Percentiles rank a stretch among this genome's conserved stretches.
phyloP scores from a whole-genome alignment of 2,329 filamentous ascomycete species.

The Trichophyton schoenleinii region DNA sequence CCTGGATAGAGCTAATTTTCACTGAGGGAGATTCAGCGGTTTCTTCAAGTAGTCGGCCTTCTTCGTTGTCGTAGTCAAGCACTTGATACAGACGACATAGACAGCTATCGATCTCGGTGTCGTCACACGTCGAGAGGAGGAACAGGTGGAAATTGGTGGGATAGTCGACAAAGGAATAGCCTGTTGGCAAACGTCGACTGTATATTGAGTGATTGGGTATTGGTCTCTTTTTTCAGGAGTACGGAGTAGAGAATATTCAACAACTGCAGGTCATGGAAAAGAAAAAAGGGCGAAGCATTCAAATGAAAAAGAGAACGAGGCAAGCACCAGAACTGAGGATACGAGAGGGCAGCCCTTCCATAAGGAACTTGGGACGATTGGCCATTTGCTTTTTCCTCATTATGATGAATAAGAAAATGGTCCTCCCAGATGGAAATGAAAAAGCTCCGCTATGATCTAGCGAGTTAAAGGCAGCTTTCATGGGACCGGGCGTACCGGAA shows the following conservation, averaged over 20 bases:
- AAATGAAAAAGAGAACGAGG: background rate
- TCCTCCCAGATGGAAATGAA: slow-evolving; percentile 1
- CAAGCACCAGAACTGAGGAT: slow-evolving; percentile 2
- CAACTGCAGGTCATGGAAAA: slow-evolving; percentile 4
- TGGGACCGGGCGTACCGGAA: slow-evolving; percentile 6
- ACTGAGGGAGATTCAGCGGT: background rate
- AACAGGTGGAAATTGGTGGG: background rate
- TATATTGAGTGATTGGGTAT: slow-evolving; percentile 4
- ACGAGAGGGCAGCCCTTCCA: slow-evolving; percentile 2
- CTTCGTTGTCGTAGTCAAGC: background rate
- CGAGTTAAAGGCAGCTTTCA: slow-evolving; percentile 4
- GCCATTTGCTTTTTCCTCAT: slow-evolving; percentile 4
- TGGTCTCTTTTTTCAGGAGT: background rate
- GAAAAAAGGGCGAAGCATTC: slow-evolving; percentile 3
- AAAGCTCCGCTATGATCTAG: background rate
- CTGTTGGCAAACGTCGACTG: background rate
- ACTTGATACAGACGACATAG: background rate
- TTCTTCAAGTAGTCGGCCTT: background rate
- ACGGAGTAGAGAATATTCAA: background rate
- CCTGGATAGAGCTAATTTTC: background rate
- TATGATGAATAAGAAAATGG: slow-evolving; percentile 5
- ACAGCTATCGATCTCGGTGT: background rate
- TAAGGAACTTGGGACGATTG: slow-evolving; percentile 1
- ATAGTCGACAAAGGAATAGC: background rate
- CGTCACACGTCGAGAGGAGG: background rate